Percentiles rank a stretch among this genome's conserved stretches.
Evolutionary conservation across 257 asterid genomes (phyloP).

Genomic region (Ophiorrhiza pumila): DNA sequence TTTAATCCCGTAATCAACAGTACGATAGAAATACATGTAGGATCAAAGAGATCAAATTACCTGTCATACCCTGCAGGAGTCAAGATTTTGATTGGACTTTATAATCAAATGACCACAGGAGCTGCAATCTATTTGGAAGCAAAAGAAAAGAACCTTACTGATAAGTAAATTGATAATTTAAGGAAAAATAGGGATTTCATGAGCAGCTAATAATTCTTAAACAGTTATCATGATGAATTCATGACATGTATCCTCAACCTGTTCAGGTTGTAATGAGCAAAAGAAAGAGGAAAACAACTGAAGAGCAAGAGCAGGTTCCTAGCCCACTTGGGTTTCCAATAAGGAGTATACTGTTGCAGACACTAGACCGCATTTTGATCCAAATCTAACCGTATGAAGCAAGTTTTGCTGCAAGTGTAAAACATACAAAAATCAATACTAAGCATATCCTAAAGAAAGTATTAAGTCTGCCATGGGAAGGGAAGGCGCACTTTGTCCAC

Average conservation of each 20-base stretch:
- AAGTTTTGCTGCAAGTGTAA: slow-evolving; percentile 33
- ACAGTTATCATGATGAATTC: background rate
- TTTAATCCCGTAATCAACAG: background rate
- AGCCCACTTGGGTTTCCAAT: slow-evolving; percentile 19
- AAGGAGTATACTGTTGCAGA: background rate
- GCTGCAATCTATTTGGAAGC: background rate
- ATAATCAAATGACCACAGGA: background rate
- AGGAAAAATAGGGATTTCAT: background rate
- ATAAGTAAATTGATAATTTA: background rate
- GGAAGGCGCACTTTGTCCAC: background rate
- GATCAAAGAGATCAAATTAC: background rate
- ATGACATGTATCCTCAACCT: slow-evolving; percentile 1
- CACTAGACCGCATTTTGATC: slow-evolving; percentile 14
- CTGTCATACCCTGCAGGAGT: background rate
- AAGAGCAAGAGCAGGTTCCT: slow-evolving; percentile 13
- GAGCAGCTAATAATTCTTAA: background rate
- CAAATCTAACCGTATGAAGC: slow-evolving; percentile 21
- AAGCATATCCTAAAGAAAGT: background rate
- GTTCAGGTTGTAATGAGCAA: background rate
- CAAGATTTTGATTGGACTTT: background rate
- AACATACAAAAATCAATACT: slow-evolving; percentile 8
- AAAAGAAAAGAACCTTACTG: background rate
- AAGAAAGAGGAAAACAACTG: background rate
- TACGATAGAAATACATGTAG: too few species aligned
- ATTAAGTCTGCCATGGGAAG: background rate